A percentile compares a stretch with the other conserved stretches of the same genome.
These are phyloP conservation scores for Diaporthe vaccinii DNA, from an alignment of 2,329 filamentous ascomycete genomes.

Conservation along the genomic window DNA sequence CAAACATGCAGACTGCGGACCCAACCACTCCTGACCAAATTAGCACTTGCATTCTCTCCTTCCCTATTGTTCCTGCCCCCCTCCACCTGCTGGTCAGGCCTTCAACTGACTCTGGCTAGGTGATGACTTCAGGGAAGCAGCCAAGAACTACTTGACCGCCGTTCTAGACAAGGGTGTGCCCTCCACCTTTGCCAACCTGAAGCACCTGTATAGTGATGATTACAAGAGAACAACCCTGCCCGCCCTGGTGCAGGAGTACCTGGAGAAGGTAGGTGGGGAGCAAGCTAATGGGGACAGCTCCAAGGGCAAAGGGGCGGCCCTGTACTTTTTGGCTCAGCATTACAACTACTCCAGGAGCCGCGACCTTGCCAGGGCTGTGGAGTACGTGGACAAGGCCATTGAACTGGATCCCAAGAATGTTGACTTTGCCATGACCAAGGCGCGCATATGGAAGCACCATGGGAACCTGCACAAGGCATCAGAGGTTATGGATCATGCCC, in stretches of 20 bases:
- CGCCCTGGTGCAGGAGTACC: conserved; percentile 83
- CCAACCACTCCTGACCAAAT: too few species aligned
- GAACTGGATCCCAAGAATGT: conserved; percentile 84
- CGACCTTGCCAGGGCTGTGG: conserved; percentile 83
- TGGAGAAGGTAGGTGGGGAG: conserved; percentile 64
- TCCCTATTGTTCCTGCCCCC: background rate
- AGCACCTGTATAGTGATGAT: conserved; percentile 86
- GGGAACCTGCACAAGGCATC: conserved; percentile 85
- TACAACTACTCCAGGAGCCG: conserved; percentile 94
- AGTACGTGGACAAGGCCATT: conserved; percentile 87
- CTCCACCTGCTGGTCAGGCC: background rate
- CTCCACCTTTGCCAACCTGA: conserved; percentile 96
- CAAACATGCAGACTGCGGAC: background rate
- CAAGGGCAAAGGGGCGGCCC: conserved; percentile 81
- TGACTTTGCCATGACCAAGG: conserved; percentile 95
- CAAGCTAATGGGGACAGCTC: conserved; percentile 58
- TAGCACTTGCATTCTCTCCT: background rate
- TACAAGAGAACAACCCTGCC: conserved; percentile 84
- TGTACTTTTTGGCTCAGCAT: conserved; percentile 96
- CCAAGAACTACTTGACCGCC: conserved; percentile 81
- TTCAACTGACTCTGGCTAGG: conserved; percentile 59
- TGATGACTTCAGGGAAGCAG: conserved; percentile 83
- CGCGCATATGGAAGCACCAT: conserved; percentile 91
- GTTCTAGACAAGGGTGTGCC: conserved; percentile 95
- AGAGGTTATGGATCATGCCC: conserved; percentile 88